Percentiles rank a stretch among this genome's conserved stretches.
Evolutionary conservation across 163 green algal species (phyloP).

Genomic region (Chlorella variabilis): DNA sequence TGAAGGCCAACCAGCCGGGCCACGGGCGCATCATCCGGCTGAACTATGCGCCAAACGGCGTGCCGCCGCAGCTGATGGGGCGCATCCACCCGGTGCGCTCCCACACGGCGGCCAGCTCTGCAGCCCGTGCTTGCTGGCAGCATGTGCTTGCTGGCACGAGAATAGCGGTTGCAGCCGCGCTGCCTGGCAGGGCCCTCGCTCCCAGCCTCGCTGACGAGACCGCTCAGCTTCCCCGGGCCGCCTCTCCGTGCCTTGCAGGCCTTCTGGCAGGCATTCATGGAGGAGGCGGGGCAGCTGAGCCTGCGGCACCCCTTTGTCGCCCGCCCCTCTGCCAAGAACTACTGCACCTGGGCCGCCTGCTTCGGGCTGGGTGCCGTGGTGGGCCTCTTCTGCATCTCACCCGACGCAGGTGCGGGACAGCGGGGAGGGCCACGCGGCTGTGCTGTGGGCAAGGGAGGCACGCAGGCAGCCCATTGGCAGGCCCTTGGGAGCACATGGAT

Average conservation of each 20-base stretch:
- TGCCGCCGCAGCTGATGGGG: slow-evolving; percentile 41
- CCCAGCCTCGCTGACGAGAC: too few relatives aligned
- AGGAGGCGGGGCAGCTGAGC: slow-evolving; percentile 31
- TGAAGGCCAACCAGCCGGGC: slow-evolving; percentile 3
- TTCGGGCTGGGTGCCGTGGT: slow-evolving; percentile 33
- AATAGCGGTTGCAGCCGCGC: too few relatives aligned
- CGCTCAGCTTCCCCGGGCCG: too few relatives aligned
- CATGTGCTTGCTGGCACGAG: too few relatives aligned
- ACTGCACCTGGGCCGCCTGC: slow-evolving; percentile 39
- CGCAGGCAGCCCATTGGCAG: too few relatives aligned
- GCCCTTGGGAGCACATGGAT: too few relatives aligned
- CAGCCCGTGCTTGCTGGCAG: too few relatives aligned
- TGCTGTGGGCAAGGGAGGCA: too few relatives aligned
- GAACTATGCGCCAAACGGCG: slow-evolving; percentile 27
- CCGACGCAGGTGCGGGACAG: slow-evolving; percentile 36
- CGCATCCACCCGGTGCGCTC: slow-evolving; percentile 30
- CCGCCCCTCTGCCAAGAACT: slow-evolving; percentile 19
- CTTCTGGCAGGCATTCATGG: slow-evolving; percentile 37
- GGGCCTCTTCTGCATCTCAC: slow-evolving; percentile 43
- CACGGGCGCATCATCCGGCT: slow-evolving; percentile 39
- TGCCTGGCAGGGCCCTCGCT: too few relatives aligned
- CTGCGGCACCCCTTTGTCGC: slow-evolving; percentile 32
- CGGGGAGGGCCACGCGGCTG: too few relatives aligned
- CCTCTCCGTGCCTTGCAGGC: too few relatives aligned
- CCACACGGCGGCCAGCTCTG: too few relatives aligned